Evolutionary conservation across 176 grass and related monocot species (phyloP), one percentile per base, ranked within the genome.

Genomic region (Aegilops tauschii): DNA sequence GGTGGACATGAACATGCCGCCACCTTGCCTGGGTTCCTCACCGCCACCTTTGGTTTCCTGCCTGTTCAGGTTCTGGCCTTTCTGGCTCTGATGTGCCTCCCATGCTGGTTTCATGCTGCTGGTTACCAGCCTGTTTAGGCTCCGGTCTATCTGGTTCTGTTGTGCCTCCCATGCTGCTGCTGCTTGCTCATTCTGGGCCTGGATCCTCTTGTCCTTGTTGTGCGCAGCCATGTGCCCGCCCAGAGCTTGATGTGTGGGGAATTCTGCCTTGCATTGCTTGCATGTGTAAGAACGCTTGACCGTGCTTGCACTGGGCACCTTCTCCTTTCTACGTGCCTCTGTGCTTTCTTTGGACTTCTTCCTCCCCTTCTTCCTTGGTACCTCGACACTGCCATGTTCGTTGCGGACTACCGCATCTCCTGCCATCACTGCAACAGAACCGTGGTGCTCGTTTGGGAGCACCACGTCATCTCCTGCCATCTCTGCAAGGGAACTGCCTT

Each of bases 211-310:
- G 7, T 84, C 85, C 76, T 79, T 84, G 61, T 87, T 78, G 69
- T 87, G 81, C 4, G 47, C 76, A 16, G 81, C 85, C 69, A 84
- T 80, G 9, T 91, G 89, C 59, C 89, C 89, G 1, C 85, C 89
- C n/a, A 87, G 61, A 9, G 89, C 89, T 85, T 91, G 85, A 17
- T 84, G 69, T 0, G 89, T 87, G 16, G 68, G 1, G 76, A 87
- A 84, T 81, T 76, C 85, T 12, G 35, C 29, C 12, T 50, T 39
- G 85, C 89, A 91, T 2, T 76, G 47, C 81, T 84, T 91, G 89
- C 89, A 91, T 16, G n/a, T 9, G 61, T 91, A 91, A 1, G 69
- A 61, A 17, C 67, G 75, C 80, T 65, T 87, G 75, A 59, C 80
- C 75, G 67, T 90, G 16, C 13, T 28, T 0, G 21, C 73, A 32